Evolutionary conservation across 768 basidiomycete genomes (phyloP).

Genomic region (Serendipita indica): DNA sequence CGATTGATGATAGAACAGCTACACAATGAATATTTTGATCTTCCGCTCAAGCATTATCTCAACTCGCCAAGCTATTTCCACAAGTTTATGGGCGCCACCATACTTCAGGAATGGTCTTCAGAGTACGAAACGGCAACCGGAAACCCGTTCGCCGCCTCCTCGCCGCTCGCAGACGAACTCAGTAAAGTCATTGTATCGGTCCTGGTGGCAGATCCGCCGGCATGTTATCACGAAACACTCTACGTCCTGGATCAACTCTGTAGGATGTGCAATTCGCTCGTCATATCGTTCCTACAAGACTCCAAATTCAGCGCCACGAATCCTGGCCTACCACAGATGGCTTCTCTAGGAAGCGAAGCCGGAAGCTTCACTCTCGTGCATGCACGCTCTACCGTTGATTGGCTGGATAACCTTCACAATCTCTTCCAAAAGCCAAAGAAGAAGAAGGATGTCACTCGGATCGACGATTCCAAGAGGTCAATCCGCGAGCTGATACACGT

Average conservation of each 20-base stretch:
- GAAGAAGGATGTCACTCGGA: slow-evolving; percentile 56
- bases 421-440: slow-evolving; percentile 65
- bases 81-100: slow-evolving; percentile 66
- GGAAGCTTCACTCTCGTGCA: slow-evolving; percentile 68
- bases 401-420: slow-evolving; percentile 19
- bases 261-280: slow-evolving; percentile 58
- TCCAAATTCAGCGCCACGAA: slow-evolving; percentile 71
- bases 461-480: slow-evolving; percentile 61
- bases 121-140: slow-evolving; percentile 27
- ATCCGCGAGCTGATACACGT: slow-evolving; percentile 58
- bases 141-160: slow-evolving; percentile 36
- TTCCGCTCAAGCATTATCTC: slow-evolving; percentile 64
- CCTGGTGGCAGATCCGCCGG: slow-evolving; percentile 60
- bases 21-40: slow-evolving; percentile 54
- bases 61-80: slow-evolving; percentile 86
- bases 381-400: slow-evolving; percentile 53
- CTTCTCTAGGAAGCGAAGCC: slow-evolving; percentile 47
- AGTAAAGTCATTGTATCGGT: slow-evolving; percentile 50
- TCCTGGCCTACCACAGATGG: slow-evolving; percentile 60
- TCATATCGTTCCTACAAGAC: slow-evolving; percentile 72
- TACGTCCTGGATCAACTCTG: slow-evolving; percentile 67
- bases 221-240: slow-evolving; percentile 84
- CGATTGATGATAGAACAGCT: slow-evolving; percentile 18
- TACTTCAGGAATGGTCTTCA: slow-evolving; percentile 85
- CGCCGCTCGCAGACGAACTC: slow-evolving; percentile 49